Base-by-base conservation (phyloP, 1,139 yeast genomes). In the Pneumocystis canis region DNA sequence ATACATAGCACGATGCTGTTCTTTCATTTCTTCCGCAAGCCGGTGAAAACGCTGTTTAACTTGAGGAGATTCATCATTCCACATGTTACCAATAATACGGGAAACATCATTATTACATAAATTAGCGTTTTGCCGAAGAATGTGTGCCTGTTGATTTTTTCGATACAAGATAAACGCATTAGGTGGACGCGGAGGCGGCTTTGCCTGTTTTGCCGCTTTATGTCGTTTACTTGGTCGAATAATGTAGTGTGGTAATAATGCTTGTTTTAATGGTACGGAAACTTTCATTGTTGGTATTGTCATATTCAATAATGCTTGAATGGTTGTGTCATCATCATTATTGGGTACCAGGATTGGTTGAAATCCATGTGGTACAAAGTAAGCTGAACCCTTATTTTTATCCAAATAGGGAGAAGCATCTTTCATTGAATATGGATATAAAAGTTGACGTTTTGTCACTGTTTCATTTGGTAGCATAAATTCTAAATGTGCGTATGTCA, bases 101-200 rank as follows among this genome's bases (percentile, higher is more conserved):
- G 65, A 63, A n/a, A 63, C 65, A 31, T 63, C 64, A 18, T 62
- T 60, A 31, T 63, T 63, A 18, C 58, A 59, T 9, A 61, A 58
- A 31, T 60, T 61, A 32, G 59, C 57, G 11, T 61, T 41, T n/a
- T 58, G 57, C 25, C 56, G 62, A 16, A 56, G 53, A 33, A 63
- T 16, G 30, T 30, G 56, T 14, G 64, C 61, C 11, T 63, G 65
- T 35, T 61, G 61, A 20, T 61, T 59, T 16, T 60, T 56, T 25
- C 65, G 56, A 39, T 63, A 63, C 14, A 63, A 54, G 18, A 63
- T 63, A 41, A 63, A 63, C 2, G 65, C 65, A 62, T 63, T 63
- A 7, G 65, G 64, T 9, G 65, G 65, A 28, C 65, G 41, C 18
- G 65, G 65, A 20, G 65, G 60, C 25, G 56, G 40, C 28, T 39